Conservation (phyloP, 2,329 filamentous ascomycete species). For the Trichophyton equinum region DNA sequence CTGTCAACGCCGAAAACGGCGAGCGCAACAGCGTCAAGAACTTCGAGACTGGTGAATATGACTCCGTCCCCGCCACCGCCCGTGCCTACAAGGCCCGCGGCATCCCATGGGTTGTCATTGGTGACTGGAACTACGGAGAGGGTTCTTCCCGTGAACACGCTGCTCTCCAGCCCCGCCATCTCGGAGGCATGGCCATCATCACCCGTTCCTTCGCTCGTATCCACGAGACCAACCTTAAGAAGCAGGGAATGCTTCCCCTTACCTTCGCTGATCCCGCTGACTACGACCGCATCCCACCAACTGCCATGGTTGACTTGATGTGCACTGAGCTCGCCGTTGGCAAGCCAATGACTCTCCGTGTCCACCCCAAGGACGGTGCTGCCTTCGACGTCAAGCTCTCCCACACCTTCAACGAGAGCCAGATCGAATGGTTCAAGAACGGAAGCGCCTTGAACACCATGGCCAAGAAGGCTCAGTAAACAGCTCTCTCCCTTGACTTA, state of each 20-base stretch:
- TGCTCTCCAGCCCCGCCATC: slow-evolving; percentile 91
- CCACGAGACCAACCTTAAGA: slow-evolving; percentile 99
- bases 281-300: slow-evolving; percentile 91
- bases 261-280: slow-evolving; percentile 90
- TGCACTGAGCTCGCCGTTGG: slow-evolving; percentile 83
- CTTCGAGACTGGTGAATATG: slow-evolving; percentile 68
- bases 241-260: slow-evolving; percentile 99
- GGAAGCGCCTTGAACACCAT: slow-evolving; percentile 96
- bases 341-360: slow-evolving; percentile 80
- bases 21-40: slow-evolving; percentile 98
- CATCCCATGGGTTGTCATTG: slow-evolving; percentile 91
- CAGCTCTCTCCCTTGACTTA: not conserved
- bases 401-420: slow-evolving; percentile 96
- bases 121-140: slow-evolving; percentile 99
- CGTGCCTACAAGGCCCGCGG: slow-evolving; percentile 98
- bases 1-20: slow-evolving; percentile 87
- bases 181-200: slow-evolving; percentile 94
- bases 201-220: slow-evolving; percentile 95
- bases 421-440: slow-evolving; percentile 99
- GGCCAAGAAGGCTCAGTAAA: slow-evolving; percentile 51
- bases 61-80: slow-evolving; percentile 81
- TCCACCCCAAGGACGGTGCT: slow-evolving; percentile 85
- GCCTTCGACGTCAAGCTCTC: slow-evolving; percentile 70
- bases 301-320: slow-evolving; percentile 82
- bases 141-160: slow-evolving; percentile 96